Conservation (phyloP, 345 rosid species). For the Theobroma cacao region DNA sequence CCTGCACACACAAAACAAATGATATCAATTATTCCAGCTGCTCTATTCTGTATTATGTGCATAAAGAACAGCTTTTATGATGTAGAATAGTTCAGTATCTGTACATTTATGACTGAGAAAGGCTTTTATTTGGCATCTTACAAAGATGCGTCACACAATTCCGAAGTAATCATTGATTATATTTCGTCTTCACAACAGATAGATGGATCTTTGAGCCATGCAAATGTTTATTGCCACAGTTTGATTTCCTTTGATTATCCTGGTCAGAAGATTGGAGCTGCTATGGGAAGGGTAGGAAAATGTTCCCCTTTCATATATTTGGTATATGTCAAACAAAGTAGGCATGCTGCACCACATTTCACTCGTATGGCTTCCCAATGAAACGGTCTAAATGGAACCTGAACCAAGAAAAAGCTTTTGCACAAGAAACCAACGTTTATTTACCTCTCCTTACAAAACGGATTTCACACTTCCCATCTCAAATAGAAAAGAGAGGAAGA, state of each 20-base stretch:
- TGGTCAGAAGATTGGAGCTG: not conserved
- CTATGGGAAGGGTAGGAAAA: not conserved
- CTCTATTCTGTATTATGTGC: not conserved
- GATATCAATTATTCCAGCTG: too few relatives aligned
- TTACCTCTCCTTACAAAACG: constrained; percentile 32
- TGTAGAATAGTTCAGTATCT: not conserved
- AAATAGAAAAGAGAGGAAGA: constrained; percentile 13
- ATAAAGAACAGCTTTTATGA: not conserved
- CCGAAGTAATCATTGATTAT: not conserved
- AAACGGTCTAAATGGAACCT: not conserved
- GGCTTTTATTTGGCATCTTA: not conserved
- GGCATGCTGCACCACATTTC: not conserved
- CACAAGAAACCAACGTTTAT: constrained; percentile 26
- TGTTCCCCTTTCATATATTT: not conserved
- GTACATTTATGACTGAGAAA: not conserved
- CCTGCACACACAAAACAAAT: too few relatives aligned
- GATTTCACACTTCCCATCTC: constrained; percentile 31
- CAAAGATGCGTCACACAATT: not conserved
- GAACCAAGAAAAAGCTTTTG: not conserved
- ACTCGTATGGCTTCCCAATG: not conserved
- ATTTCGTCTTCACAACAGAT: not conserved
- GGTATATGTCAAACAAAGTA: not conserved
- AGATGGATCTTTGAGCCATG: not conserved
- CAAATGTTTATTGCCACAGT: not conserved
- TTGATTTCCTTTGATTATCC: not conserved